Conservation (phyloP, 2,329 filamentous ascomycete species). For the Boeremia lycopersici region DNA sequence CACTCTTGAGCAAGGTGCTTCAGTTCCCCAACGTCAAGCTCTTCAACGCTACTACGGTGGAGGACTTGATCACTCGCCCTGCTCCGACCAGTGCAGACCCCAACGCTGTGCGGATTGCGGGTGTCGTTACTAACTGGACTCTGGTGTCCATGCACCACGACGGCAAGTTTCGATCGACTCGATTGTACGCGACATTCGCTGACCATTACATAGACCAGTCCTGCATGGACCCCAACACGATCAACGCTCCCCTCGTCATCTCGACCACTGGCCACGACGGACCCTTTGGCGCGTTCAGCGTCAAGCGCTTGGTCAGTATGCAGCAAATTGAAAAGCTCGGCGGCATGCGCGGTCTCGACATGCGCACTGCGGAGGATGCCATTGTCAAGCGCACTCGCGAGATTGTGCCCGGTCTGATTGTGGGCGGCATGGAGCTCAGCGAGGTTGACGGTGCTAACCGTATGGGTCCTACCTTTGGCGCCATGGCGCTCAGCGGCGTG, state of each 20-base stretch:
- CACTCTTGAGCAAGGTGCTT: constrained; percentile 81
- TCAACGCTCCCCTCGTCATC: constrained; percentile 88
- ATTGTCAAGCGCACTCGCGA: constrained; percentile 93
- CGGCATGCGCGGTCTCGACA: constrained; percentile 92
- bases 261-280: constrained; percentile 91
- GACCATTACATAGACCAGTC: constrained; percentile 68
- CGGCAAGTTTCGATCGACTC: constrained; percentile 13
- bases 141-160: constrained; percentile 71
- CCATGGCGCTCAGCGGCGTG: constrained; percentile 85
- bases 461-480: constrained; percentile 89
- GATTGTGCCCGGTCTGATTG: constrained; percentile 83
- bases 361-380: constrained; percentile 88
- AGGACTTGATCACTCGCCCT: constrained; percentile 87
- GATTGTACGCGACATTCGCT: neutral
- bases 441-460: constrained; percentile 91
- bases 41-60: constrained; percentile 92
- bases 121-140: constrained; percentile 96
- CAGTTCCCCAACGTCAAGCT: constrained; percentile 90
- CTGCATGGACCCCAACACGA: constrained; percentile 98
- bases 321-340: constrained; percentile 80
- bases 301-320: constrained; percentile 92
- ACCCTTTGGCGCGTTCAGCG: constrained; percentile 88
- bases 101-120: constrained; percentile 72
- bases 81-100: constrained; percentile 47
- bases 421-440: constrained; percentile 93